A percentile compares a stretch with the other conserved stretches of the same genome.
Evolutionary conservation across 1,284 basidiomycete genomes (phyloP).

Genomic region (Cutaneotrichosporon sp.): DNA sequence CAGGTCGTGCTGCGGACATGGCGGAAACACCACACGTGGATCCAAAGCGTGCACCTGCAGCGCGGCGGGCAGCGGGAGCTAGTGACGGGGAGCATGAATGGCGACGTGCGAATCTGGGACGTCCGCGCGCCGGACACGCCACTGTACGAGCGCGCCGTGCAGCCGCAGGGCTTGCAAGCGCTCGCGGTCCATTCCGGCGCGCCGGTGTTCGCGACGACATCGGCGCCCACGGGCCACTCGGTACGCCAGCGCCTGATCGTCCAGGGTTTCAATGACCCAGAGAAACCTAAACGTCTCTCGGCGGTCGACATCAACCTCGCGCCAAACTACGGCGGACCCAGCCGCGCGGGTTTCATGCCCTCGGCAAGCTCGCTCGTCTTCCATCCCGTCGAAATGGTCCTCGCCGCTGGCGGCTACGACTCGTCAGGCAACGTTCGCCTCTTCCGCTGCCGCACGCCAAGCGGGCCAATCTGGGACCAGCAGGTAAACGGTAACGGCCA

Average conservation of each 20-base stretch:
- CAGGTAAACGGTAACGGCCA: conserved; percentile 11
- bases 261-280: conserved; percentile 40
- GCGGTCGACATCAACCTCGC: conserved; percentile 36
- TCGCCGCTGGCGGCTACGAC: conserved; percentile 47
- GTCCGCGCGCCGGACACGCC: conserved; percentile 64
- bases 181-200: conserved; percentile 84
- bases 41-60: conserved; percentile 86
- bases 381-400: conserved; percentile 47
- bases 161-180: conserved; percentile 68
- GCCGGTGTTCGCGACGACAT: conserved; percentile 73
- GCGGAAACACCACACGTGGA: conserved; percentile 80
- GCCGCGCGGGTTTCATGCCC: conserved; percentile 36
- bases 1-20: conserved; percentile 73
- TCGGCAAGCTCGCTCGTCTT: conserved; percentile 43
- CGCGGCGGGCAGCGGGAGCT: conserved; percentile 67
- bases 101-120: conserved; percentile 90
- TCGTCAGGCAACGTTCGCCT: conserved; percentile 43
- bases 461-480: conserved; percentile 7
- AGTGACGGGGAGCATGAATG: conserved; percentile 86
- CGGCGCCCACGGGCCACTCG: conserved; percentile 31
- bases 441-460: conserved; percentile 34
- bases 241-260: conserved; percentile 42
- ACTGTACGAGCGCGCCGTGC: conserved; percentile 61
- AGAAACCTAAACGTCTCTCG: conserved; percentile 33
- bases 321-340: conserved; percentile 23